Evolutionary conservation across 495 filamentous ascomycete genomes (phyloP).

Genomic region (Aspergillus diversus): DNA sequence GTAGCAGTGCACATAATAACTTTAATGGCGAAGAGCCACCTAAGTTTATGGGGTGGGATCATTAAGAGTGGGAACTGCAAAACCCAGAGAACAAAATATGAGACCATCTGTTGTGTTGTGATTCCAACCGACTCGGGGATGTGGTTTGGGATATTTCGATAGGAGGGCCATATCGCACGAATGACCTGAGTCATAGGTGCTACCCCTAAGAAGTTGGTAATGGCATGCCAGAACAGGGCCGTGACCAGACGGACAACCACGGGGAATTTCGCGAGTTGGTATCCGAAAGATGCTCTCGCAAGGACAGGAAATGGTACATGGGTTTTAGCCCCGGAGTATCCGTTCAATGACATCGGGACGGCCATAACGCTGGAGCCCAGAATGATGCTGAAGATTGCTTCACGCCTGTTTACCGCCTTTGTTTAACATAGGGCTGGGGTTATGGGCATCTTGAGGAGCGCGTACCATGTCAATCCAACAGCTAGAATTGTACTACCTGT

Average conservation of each 20-base stretch:
- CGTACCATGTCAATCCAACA: conserved; percentile 2
- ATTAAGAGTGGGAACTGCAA: conserved; percentile 1
- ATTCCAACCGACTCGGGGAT: conserved; percentile 2
- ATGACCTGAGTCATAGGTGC: conserved; percentile 4
- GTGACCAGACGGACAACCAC: conserved; percentile 2
- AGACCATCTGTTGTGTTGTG: conserved; percentile 2
- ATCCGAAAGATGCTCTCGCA: conserved; percentile 1
- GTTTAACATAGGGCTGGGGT: neutral
- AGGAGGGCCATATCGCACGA: conserved; percentile 1
- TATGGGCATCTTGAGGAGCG: neutral
- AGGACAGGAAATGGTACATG: conserved; percentile 4
- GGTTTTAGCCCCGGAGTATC: conserved; percentile 1
- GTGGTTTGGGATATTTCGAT: conserved; percentile 4
- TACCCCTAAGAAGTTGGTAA: conserved; percentile 2
- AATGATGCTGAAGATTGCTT: neutral
- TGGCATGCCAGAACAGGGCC: conserved; percentile 4
- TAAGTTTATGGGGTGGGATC: conserved; percentile 3
- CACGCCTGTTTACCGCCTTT: neutral
- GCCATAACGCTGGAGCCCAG: neutral
- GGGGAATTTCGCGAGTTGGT: conserved; percentile 4
- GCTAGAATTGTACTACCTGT: conserved; percentile 2
- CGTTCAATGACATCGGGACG: conserved; percentile 1
- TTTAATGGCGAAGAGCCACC: neutral
- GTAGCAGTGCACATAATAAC: conserved; percentile 2
- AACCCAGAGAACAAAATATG: neutral